phyloP scores from a whole-genome alignment of 2,329 filamentous ascomycete species.

The Cladosporium austrohemisphaericum region DNA sequence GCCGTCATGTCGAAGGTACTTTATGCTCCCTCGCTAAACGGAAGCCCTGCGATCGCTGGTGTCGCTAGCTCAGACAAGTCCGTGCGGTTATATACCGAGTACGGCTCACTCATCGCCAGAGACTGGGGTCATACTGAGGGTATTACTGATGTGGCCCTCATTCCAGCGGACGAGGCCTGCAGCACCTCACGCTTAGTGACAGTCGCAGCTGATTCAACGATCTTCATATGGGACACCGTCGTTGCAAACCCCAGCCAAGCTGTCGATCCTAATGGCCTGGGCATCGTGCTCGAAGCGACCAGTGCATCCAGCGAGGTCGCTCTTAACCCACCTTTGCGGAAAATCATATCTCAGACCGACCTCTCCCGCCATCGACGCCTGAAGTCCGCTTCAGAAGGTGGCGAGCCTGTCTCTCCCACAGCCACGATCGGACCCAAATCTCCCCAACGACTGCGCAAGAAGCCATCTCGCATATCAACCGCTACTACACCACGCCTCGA shows the following conservation, averaged over 20 bases:
- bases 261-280: background rate
- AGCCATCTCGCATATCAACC: slow-evolving; percentile 51
- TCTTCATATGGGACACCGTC: slow-evolving; percentile 45
- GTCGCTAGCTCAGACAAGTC: slow-evolving; percentile 95
- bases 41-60: slow-evolving; percentile 70
- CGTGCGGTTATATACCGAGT: slow-evolving; percentile 81
- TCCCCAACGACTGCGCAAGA: slow-evolving; percentile 52
- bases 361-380: slow-evolving; percentile 67
- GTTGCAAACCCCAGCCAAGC: slow-evolving; percentile 13
- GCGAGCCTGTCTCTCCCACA: slow-evolving; percentile 34
- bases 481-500: slow-evolving; percentile 44
- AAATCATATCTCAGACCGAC: slow-evolving; percentile 82
- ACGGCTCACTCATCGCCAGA: slow-evolving; percentile 72
- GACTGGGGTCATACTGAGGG: slow-evolving; percentile 96
- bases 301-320: background rate
- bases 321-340: slow-evolving; percentile 68
- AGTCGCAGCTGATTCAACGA: slow-evolving; percentile 49
- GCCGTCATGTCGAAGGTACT: slow-evolving; percentile 78
- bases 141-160: slow-evolving; percentile 76
- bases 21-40: slow-evolving; percentile 54
- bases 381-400: slow-evolving; percentile 34
- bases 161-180: slow-evolving; percentile 45
- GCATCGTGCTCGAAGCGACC: slow-evolving; percentile 8
- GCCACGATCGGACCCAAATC: slow-evolving; percentile 47
- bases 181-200: slow-evolving; percentile 39